Percentiles rank a stretch among this genome's conserved stretches.
Conservation (phyloP, 78 protist genomes). For the Creolimax fragrantissima region DNA sequence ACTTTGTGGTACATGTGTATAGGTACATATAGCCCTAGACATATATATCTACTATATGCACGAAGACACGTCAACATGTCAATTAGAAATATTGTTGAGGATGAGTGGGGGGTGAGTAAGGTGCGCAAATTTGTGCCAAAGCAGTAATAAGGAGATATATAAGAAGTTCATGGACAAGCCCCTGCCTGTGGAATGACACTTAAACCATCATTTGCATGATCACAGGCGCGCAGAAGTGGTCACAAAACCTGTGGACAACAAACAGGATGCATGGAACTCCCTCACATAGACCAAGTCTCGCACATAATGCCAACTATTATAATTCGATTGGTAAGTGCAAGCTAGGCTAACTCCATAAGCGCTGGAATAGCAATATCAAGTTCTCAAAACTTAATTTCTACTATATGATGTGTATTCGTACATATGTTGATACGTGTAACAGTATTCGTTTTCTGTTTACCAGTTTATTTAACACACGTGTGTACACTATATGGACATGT, state of each 20-base stretch:
- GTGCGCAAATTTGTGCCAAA: slow-evolving; percentile 69
- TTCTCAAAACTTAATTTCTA: no score
- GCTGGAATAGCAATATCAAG: neutral
- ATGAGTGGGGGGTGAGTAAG: neutral
- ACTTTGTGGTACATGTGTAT: slow-evolving; percentile 46
- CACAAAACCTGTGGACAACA: slow-evolving; percentile 45
- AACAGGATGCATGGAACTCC: slow-evolving; percentile 85
- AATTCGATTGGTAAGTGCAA: slow-evolving; percentile 25
- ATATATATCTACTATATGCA: no score
- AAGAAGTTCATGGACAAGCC: slow-evolving; percentile 87
- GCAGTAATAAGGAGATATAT: slow-evolving; percentile 70
- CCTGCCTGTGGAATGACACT: slow-evolving; percentile 89
- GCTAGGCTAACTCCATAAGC: neutral
- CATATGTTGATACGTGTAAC: neutral
- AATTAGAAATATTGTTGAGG: slow-evolving; percentile 48
- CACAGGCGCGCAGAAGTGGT: slow-evolving; percentile 75
- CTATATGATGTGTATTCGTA: neutral
- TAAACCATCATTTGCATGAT: slow-evolving; percentile 77
- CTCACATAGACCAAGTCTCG: slow-evolving; percentile 93
- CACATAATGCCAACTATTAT: slow-evolving; percentile 91
- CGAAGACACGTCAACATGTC: slow-evolving; percentile 53
- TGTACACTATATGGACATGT: neutral
- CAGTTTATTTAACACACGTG: neutral
- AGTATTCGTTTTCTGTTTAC: neutral
- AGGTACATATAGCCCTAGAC: slow-evolving; percentile 69